These are phyloP conservation scores for Byssochlamys sp. DNA, from an alignment of 2,329 filamentous ascomycete genomes.

Conservation along the genomic window DNA sequence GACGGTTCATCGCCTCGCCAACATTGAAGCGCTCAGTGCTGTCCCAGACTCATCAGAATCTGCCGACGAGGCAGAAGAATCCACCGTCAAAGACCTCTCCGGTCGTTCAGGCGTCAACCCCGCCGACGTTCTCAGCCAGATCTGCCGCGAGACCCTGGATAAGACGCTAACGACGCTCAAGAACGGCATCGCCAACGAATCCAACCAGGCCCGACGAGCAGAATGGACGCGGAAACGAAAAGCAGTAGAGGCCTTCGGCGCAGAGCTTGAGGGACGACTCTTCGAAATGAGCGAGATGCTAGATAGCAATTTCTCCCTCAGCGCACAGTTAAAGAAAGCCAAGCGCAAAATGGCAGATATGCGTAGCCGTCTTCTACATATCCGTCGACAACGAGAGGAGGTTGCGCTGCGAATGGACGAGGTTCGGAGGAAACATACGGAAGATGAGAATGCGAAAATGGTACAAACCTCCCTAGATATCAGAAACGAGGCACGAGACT, in stretches of 20 bases:
- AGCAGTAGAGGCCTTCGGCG: conserved; percentile 39
- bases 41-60: conserved; percentile 11
- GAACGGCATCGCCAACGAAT: conserved; percentile 31
- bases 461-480: conserved; percentile 12
- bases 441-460: conserved; percentile 27
- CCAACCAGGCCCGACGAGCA: conserved; percentile 28
- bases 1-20: conserved; percentile 32
- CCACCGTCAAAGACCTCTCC: conserved; percentile 20
- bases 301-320: conserved; percentile 40
- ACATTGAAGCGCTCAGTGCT: conserved; percentile 22
- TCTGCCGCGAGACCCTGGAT: conserved; percentile 42
- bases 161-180: conserved; percentile 36
- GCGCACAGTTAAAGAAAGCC: conserved; percentile 35
- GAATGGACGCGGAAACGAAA: conserved; percentile 38
- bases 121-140: conserved; percentile 43
- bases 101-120: conserved; percentile 32
- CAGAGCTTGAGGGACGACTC: conserved; percentile 40
- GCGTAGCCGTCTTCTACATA: conserved; percentile 37
- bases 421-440: conserved; percentile 33
- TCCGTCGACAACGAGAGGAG: conserved; percentile 41
- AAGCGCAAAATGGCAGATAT: conserved; percentile 38
- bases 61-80: conserved; percentile 18
- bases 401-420: conserved; percentile 43
- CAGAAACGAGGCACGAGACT: not conserved
- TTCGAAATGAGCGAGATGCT: conserved; percentile 45